Conservation (phyloP, 768 basidiomycete genomes). For the Hortiboletus campestris region DNA sequence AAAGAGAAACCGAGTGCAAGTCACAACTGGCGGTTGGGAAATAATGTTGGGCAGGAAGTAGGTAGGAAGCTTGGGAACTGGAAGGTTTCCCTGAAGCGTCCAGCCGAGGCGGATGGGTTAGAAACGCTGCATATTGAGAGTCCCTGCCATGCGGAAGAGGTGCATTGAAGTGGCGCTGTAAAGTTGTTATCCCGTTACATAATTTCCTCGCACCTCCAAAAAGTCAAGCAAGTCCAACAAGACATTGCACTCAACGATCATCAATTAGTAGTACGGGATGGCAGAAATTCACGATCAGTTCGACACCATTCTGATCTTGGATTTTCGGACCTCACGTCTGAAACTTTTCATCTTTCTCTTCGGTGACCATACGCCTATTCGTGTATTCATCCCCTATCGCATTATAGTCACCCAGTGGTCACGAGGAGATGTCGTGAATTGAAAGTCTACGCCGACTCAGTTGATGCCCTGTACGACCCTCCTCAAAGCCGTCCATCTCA, state of each 20-base stretch:
- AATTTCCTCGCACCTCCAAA: too few relatives aligned
- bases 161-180: too few relatives aligned
- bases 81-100: conserved; percentile 2
- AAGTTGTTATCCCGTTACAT: too few relatives aligned
- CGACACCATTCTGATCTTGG: conserved; percentile 93
- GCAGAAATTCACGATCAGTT: conserved; percentile 93
- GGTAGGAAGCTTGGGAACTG: background rate
- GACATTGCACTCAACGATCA: background rate
- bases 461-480: conserved; percentile 94
- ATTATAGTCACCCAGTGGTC: conserved; percentile 98
- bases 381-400: conserved; percentile 5
- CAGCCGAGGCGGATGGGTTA: background rate
- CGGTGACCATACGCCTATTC: conserved; percentile 9
- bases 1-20: background rate
- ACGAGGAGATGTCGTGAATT: conserved; percentile 96
- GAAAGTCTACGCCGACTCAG: conserved; percentile 96
- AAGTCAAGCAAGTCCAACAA: too few relatives aligned
- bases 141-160: too few relatives aligned
- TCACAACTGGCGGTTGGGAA: background rate
- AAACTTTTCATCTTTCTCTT: conserved; percentile 14
- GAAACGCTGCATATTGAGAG: conserved; percentile 5
- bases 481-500: conserved; percentile 84
- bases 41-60: conserved; percentile 5
- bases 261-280: conserved; percentile 40
- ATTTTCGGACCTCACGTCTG: conserved; percentile 93